Conservation (phyloP, 768 basidiomycete species). For the Suillus luteus region DNA sequence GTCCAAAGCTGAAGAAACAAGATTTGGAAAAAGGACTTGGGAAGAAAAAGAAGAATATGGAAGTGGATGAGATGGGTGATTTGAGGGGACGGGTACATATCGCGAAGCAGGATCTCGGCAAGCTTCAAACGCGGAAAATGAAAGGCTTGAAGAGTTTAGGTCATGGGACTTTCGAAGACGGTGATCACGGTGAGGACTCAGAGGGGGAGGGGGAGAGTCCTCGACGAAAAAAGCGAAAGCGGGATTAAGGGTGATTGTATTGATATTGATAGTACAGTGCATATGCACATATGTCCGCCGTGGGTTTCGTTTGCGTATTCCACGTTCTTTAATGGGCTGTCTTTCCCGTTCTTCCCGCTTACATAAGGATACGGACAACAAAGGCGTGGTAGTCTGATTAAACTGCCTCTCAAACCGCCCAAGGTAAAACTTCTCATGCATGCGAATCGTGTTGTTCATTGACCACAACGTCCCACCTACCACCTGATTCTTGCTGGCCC, state of each 20-base stretch:
- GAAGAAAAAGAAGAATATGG: constrained; percentile 93
- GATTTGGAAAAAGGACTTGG: constrained; percentile 85
- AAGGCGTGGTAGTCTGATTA: constrained; percentile 7
- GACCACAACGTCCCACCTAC: constrained; percentile 14
- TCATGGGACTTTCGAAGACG: constrained; percentile 8
- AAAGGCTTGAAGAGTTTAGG: constrained; percentile 73
- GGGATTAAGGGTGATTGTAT: constrained; percentile 12
- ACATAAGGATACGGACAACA: constrained; percentile 21
- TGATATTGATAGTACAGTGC: constrained; percentile 13
- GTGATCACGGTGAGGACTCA: neutral
- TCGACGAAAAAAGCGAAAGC: constrained; percentile 21
- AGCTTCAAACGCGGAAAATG: constrained; percentile 93
- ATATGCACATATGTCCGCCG: neutral
- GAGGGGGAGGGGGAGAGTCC: constrained; percentile 10
- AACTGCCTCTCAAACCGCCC: neutral
- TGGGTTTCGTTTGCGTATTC: neutral
- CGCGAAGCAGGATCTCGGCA: constrained; percentile 83
- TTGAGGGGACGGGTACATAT: constrained; percentile 88
- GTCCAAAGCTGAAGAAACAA: constrained; percentile 86
- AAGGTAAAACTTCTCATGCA: constrained; percentile 25
- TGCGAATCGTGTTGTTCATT: constrained; percentile 10
- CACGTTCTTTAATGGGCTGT: constrained; percentile 7
- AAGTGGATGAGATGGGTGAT: constrained; percentile 98
- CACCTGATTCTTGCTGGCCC: constrained; percentile 2
- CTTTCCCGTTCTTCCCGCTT: constrained; percentile 16